These are phyloP conservation scores for Aphanomyces astaci DNA, from an alignment of 352 stramenopile genomes.

Conservation along the genomic window DNA sequence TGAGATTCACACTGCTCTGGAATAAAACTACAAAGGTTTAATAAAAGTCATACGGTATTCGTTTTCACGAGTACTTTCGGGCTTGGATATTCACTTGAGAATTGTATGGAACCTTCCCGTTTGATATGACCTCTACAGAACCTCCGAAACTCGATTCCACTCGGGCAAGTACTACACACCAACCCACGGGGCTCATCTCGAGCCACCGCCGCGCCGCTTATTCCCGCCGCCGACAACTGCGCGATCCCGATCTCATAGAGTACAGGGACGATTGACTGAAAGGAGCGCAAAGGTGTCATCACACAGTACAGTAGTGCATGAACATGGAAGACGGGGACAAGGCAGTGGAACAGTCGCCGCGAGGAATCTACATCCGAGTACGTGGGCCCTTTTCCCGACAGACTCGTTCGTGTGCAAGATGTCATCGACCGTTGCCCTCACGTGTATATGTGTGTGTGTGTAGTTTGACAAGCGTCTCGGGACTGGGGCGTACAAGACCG, in stretches of 20 bases:
- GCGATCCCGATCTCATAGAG: background rate
- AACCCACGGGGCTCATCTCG: background rate
- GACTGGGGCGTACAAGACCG: conserved; percentile 82
- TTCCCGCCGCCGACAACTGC: background rate
- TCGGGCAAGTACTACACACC: background rate
- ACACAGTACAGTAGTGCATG: background rate
- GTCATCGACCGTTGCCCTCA: background rate
- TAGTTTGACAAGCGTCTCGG: conserved; percentile 74
- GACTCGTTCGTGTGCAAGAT: background rate
- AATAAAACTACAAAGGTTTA: background rate
- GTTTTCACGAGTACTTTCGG: background rate
- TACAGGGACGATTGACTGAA: background rate
- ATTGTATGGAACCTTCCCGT: background rate
- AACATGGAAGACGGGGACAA: conserved; percentile 37
- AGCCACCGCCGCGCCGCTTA: background rate
- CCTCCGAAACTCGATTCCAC: background rate
- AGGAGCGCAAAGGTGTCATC: background rate
- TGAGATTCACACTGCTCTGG: no score
- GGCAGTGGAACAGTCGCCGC: conserved; percentile 65
- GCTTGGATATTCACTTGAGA: background rate
- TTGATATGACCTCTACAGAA: background rate
- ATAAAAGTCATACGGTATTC: background rate
- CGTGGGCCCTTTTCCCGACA: background rate
- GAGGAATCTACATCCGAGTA: conserved; percentile 71
- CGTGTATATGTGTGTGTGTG: background rate